phyloP scores from a whole-genome alignment of 1,139 yeast species.

The Yamadazyma dendronema region DNA sequence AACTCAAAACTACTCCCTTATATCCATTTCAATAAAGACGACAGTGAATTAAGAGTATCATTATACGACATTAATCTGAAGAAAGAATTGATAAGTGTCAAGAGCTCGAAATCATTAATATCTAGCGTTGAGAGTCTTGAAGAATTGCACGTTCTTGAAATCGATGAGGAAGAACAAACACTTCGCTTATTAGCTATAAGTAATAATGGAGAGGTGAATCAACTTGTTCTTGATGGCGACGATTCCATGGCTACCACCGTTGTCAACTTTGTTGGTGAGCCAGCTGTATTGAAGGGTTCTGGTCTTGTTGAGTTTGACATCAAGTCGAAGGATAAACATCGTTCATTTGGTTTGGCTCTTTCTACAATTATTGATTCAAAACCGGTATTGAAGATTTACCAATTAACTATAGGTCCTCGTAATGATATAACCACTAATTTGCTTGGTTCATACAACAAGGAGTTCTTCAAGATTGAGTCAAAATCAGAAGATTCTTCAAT shows the following conservation, averaged over 20 bases:
- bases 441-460: constrained; percentile 19
- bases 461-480: constrained; percentile 16
- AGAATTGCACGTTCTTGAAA: constrained; percentile 12
- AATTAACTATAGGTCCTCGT: constrained; percentile 12
- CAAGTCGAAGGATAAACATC: constrained; percentile 10
- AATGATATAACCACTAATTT: constrained; percentile 12
- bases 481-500: not conserved
- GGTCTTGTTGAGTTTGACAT: constrained; percentile 17
- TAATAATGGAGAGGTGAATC: constrained; percentile 12
- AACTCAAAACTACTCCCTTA: constrained; percentile 4
- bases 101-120: constrained; percentile 2
- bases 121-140: constrained; percentile 8
- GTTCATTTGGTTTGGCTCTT: constrained; percentile 19
- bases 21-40: constrained; percentile 1
- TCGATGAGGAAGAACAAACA: constrained; percentile 5
- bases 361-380: constrained; percentile 7
- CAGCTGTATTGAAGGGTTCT: constrained; percentile 8
- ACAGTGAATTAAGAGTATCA: constrained; percentile 5
- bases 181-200: constrained; percentile 13
- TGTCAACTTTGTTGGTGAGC: constrained; percentile 9
- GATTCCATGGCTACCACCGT: constrained; percentile 12
- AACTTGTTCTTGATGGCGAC: constrained; percentile 13
- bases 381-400: constrained; percentile 17
- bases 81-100: constrained; percentile 2
- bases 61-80: constrained; percentile 5